Conservation (phyloP, 305 asterid species). For the Fraxinus albicans region DNA sequence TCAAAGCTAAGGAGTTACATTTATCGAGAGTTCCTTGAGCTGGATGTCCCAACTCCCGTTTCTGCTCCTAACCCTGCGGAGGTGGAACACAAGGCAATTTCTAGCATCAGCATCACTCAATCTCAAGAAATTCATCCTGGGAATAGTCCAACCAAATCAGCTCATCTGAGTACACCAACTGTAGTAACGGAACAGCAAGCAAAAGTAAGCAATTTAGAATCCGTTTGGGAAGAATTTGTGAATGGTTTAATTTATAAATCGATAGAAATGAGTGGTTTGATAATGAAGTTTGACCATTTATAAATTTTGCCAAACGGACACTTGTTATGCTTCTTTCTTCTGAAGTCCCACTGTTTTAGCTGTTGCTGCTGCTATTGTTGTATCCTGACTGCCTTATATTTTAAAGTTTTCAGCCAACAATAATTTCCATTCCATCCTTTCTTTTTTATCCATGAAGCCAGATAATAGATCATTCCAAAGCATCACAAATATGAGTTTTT, state of each 20-base stretch:
- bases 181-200: conserved; percentile 29
- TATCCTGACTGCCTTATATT: neutral
- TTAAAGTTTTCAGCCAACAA: neutral
- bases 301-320: neutral
- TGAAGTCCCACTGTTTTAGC: neutral
- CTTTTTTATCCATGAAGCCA: neutral
- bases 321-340: neutral
- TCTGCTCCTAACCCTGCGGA: conserved; percentile 26
- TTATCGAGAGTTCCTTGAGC: conserved; percentile 42
- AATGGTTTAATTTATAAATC: neutral
- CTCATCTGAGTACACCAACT: conserved; percentile 36
- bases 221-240: neutral
- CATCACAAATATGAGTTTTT: neutral
- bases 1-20: conserved; percentile 50
- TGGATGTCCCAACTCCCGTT: conserved; percentile 23
- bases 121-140: conserved; percentile 35
- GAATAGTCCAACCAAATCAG: conserved; percentile 35
- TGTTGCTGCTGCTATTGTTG: neutral
- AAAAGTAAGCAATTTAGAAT: conserved; percentile 33
- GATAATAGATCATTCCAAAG: neutral
- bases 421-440: neutral
- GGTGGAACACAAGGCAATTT: conserved; percentile 35
- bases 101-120: conserved; percentile 30
- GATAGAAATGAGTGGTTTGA: neutral
- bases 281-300: too few species aligned